A percentile compares a stretch with the other conserved stretches of the same genome.
These are phyloP conservation scores for Fonsecaea pugnacius DNA, from an alignment of 2,329 filamentous ascomycete species.

Conservation along the genomic window DNA sequence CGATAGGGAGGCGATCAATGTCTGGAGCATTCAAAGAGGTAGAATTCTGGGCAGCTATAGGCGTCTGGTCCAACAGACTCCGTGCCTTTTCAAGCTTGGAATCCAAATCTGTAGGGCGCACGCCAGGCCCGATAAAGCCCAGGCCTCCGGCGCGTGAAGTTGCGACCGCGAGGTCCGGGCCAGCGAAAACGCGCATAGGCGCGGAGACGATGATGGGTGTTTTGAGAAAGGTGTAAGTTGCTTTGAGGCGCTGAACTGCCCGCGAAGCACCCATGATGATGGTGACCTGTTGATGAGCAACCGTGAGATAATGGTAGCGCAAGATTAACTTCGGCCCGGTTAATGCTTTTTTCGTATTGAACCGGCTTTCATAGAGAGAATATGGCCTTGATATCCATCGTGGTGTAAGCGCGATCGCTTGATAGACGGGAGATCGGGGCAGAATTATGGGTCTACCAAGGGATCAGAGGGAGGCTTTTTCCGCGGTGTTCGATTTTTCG, in stretches of 20 bases:
- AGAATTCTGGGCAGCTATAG: background rate
- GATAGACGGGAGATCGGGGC: background rate
- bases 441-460: background rate
- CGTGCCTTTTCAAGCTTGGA: constrained; percentile 38
- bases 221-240: constrained; percentile 16
- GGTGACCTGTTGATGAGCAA: background rate
- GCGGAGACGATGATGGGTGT: constrained; percentile 59
- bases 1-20: constrained; percentile 41
- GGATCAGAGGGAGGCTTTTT: background rate
- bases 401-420: constrained; percentile 1
- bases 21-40: constrained; percentile 7
- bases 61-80: constrained; percentile 31
- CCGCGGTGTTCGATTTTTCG: background rate
- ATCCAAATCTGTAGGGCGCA: constrained; percentile 40
- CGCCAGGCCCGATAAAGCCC: constrained; percentile 63
- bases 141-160: constrained; percentile 61
- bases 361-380: background rate
- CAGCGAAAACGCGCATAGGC: constrained; percentile 69
- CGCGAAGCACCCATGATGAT: constrained; percentile 8
- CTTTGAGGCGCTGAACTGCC: constrained; percentile 14
- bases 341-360: background rate
- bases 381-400: background rate
- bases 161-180: constrained; percentile 60
- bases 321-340: background rate
- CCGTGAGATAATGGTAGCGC: background rate